These are phyloP conservation scores for Sporothrix dimorphospora DNA, from an alignment of 2,329 filamentous ascomycete species.

Conservation along the genomic window DNA sequence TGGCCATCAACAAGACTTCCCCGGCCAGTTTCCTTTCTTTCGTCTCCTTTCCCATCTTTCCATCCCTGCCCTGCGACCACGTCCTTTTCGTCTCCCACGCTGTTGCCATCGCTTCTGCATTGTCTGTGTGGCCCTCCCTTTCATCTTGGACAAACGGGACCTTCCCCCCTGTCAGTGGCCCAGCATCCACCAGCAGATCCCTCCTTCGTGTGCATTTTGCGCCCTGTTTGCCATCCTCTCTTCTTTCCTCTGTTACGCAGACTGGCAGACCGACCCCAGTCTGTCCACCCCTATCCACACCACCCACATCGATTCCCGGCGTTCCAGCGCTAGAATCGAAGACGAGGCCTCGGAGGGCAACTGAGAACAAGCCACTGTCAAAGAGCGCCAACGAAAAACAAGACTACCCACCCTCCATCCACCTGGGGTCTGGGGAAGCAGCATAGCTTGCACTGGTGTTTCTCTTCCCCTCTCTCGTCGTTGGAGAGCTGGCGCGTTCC, in stretches of 20 bases:
- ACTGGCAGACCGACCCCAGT: background rate
- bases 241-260: background rate
- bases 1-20: background rate
- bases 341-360: background rate
- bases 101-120: background rate
- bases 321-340: constrained; percentile 17
- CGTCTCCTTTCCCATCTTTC: background rate
- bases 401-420: background rate
- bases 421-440: constrained; percentile 13
- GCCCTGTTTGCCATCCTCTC: constrained; percentile 1
- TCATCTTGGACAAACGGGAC: constrained; percentile 2
- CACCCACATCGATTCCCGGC: constrained; percentile 13
- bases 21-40: background rate
- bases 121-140: constrained; percentile 13
- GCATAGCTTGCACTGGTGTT: background rate
- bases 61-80: background rate
- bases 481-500: too few relatives aligned
- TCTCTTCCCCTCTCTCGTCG: too few relatives aligned
- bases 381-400: background rate
- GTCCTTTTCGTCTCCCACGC: too few relatives aligned
- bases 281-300: background rate
- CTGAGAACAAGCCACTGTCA: background rate
- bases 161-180: background rate
- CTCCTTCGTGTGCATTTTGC: constrained; percentile 5
- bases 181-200: background rate